phyloP scores from a whole-genome alignment of 345 rosid species.

The Ceriops zippeliana region DNA sequence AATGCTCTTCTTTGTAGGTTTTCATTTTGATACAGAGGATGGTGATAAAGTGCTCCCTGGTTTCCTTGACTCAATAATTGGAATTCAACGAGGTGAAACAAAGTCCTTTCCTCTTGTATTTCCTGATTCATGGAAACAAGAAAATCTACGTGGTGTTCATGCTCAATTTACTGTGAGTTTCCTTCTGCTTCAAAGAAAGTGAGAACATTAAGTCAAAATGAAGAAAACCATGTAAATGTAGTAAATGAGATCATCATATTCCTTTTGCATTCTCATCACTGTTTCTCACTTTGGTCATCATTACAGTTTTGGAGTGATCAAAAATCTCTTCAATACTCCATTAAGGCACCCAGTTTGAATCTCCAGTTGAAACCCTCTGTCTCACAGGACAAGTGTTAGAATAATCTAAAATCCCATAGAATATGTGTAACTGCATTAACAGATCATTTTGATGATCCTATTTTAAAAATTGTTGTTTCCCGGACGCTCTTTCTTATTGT shows the following conservation, averaged over 20 bases:
- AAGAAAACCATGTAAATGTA: slow-evolving; percentile 2
- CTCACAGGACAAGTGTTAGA: background rate
- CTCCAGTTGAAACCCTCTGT: background rate
- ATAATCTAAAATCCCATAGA: background rate
- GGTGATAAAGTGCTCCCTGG: slow-evolving; percentile 79
- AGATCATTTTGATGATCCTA: too few species aligned
- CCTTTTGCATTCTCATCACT: too few species aligned
- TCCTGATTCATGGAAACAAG: slow-evolving; percentile 91
- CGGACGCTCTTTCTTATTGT: background rate
- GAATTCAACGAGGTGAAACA: slow-evolving; percentile 68
- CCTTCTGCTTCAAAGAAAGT: slow-evolving; percentile 11
- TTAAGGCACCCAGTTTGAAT: background rate
- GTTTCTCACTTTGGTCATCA: too few species aligned
- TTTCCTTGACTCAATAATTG: slow-evolving; percentile 67
- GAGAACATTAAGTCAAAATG: background rate
- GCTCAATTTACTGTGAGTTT: slow-evolving; percentile 86
- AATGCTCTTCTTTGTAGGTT: slow-evolving; percentile 45
- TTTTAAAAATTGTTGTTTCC: too few species aligned
- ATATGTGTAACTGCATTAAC: background rate
- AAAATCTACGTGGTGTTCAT: slow-evolving; percentile 68
- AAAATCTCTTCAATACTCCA: background rate
- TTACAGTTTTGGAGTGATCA: too few species aligned
- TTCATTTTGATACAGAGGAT: slow-evolving; percentile 86
- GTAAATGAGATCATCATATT: background rate
- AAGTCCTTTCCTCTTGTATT: slow-evolving; percentile 74